These are phyloP conservation scores for Chlorella variabilis DNA, from an alignment of 163 green algal genomes.

Conservation along the genomic window DNA sequence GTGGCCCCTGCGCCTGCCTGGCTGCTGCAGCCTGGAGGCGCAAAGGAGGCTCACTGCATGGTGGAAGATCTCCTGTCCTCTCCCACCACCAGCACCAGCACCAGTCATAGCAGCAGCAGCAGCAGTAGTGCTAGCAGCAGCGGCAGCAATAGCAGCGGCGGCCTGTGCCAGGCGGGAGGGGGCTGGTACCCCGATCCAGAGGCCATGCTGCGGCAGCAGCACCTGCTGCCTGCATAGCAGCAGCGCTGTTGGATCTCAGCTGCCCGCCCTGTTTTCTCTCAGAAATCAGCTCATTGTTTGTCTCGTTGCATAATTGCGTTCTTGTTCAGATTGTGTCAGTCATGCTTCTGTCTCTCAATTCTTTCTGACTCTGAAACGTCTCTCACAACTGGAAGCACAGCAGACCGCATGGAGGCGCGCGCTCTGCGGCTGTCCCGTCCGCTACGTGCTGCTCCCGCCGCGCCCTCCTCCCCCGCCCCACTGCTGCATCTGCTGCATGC, in stretches of 20 bases:
- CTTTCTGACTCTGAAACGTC: too few relatives aligned
- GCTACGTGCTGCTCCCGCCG: background rate
- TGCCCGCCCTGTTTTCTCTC: too few relatives aligned
- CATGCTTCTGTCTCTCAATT: too few relatives aligned
- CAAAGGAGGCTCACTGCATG: slow-evolving; percentile 55
- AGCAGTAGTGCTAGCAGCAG: background rate
- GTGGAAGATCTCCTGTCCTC: slow-evolving; percentile 40
- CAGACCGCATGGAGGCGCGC: background rate
- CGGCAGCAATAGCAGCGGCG: background rate
- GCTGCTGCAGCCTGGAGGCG: slow-evolving; percentile 46
- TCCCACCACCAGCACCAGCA: background rate
- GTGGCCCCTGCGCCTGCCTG: too few relatives aligned
- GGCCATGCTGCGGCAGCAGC: slow-evolving; percentile 23
- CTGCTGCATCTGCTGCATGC: slow-evolving; percentile 21
- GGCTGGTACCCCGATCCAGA: slow-evolving; percentile 31
- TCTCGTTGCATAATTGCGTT: too few relatives aligned
- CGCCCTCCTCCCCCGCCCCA: background rate
- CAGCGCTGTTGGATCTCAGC: too few relatives aligned
- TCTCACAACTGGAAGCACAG: too few relatives aligned
- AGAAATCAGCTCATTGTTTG: too few relatives aligned
- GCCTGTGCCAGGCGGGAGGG: background rate
- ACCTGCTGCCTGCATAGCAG: background rate
- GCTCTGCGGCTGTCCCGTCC: background rate
- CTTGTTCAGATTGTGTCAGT: too few relatives aligned
- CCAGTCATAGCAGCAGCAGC: background rate